phyloP scores from a whole-genome alignment of 2,329 filamentous ascomycete genomes.

The Chaetomium olivaceum region DNA sequence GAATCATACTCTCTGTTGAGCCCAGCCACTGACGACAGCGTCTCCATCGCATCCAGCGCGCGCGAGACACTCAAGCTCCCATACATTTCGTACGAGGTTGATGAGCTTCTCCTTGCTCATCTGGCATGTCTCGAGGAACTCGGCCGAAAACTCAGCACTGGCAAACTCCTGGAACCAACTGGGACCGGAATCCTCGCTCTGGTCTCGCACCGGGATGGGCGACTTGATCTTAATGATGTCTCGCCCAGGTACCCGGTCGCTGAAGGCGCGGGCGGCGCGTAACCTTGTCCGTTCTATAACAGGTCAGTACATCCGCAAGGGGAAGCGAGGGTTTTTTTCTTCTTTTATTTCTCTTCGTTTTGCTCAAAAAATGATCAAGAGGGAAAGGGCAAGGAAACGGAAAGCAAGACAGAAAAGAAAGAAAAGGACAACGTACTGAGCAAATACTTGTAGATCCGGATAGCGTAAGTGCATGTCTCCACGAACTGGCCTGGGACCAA shows the following conservation, averaged over 20 bases:
- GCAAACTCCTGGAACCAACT: constrained; percentile 43
- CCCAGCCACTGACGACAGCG: constrained; percentile 58
- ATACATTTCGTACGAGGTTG: constrained; percentile 61
- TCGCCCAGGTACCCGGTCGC: constrained; percentile 52
- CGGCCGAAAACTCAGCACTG: constrained; percentile 32
- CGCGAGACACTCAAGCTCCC: constrained; percentile 68
- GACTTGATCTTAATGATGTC: constrained; percentile 49
- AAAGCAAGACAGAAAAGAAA: not conserved
- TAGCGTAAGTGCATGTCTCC: constrained; percentile 49
- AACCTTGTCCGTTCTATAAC: constrained; percentile 51
- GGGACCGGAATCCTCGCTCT: constrained; percentile 39
- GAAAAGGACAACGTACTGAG: constrained; percentile 63
- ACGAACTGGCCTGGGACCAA: constrained; percentile 58
- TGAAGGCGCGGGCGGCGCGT: constrained; percentile 55
- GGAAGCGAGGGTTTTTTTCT: constrained; percentile 6
- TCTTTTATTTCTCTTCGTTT: too few relatives aligned
- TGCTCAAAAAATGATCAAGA: too few relatives aligned
- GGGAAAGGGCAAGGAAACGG: too few relatives aligned
- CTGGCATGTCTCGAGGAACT: constrained; percentile 38
- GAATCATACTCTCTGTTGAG: constrained; percentile 53
- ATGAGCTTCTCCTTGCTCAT: constrained; percentile 47
- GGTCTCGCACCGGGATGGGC: constrained; percentile 36
- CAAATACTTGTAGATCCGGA: constrained; percentile 78
- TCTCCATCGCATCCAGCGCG: constrained; percentile 68
- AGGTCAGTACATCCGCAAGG: constrained; percentile 27